Evolutionary conservation across 2,329 filamentous ascomycete genomes (phyloP).

Genomic region (Parascedosporium putredinis): DNA sequence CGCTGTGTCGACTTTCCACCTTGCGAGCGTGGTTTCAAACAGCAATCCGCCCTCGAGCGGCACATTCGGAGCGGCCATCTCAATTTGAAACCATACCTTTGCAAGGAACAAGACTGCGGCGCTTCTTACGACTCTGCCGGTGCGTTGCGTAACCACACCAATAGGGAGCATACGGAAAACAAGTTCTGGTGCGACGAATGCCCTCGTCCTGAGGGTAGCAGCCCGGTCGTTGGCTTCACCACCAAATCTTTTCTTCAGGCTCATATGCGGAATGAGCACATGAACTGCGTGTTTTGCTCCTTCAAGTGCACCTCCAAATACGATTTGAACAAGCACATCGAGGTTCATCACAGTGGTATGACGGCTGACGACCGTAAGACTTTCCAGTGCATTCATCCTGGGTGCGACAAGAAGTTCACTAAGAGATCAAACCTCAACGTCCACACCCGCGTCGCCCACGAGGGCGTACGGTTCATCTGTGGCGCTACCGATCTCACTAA

Average conservation of each 20-base stretch:
- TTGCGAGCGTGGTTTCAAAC: conserved; percentile 73
- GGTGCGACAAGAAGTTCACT: conserved; percentile 69
- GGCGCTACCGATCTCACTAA: conserved; percentile 40
- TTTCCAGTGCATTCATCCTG: conserved; percentile 54
- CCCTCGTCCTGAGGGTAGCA: conserved; percentile 25
- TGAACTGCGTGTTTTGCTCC: conserved; percentile 67
- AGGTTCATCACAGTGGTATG: conserved; percentile 60
- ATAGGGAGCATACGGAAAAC: conserved; percentile 57
- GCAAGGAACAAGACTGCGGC: conserved; percentile 49
- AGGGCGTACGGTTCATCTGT: conserved; percentile 70
- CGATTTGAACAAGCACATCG: conserved; percentile 66
- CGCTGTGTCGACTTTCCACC: conserved; percentile 59
- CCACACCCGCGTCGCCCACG: conserved; percentile 68
- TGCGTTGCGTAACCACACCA: conserved; percentile 61
- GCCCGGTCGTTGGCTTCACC: conserved; percentile 50
- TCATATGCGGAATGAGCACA: conserved; percentile 64
- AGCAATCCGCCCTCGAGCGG: conserved; percentile 73
- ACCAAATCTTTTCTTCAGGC: conserved; percentile 60
- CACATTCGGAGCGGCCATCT: conserved; percentile 73
- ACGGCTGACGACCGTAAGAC: conserved; percentile 53
- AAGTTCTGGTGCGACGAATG: conserved; percentile 75
- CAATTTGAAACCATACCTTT: conserved; percentile 59
- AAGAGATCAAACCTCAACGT: conserved; percentile 73
- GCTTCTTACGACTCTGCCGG: conserved; percentile 64
- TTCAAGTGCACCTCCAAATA: conserved; percentile 55